These are phyloP conservation scores for Fraxinus pennsylvanica DNA, from an alignment of 257 asterid genomes.

Conservation along the genomic window DNA sequence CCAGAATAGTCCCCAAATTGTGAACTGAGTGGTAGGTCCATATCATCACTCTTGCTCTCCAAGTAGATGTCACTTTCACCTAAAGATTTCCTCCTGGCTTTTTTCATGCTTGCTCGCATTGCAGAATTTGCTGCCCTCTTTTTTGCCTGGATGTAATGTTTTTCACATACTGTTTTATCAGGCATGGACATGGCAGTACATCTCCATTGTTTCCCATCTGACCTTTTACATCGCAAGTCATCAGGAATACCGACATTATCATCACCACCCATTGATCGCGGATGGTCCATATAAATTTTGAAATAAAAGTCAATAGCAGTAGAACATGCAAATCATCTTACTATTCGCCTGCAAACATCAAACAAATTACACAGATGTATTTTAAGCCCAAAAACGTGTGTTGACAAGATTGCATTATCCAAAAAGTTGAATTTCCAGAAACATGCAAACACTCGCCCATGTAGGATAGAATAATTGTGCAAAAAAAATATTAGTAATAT, in stretches of 20 bases:
- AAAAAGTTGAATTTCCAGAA: not conserved
- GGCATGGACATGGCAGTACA: constrained; percentile 99
- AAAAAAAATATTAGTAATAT: not conserved
- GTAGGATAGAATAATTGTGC: not conserved
- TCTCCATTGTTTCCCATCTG: constrained; percentile 99
- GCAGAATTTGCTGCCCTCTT: constrained; percentile 99
- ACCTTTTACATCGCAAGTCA: constrained; percentile 98
- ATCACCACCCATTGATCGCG: constrained; percentile 69
- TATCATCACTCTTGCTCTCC: constrained; percentile 95
- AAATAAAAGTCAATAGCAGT: constrained; percentile 9
- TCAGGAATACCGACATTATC: constrained; percentile 85
- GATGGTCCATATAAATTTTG: constrained; percentile 54
- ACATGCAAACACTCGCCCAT: not conserved
- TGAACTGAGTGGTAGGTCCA: constrained; percentile 78
- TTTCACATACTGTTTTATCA: constrained; percentile 96
- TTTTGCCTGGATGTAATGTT: constrained; percentile 99
- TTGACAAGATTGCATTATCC: not conserved
- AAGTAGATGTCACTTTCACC: constrained; percentile 73
- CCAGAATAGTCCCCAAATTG: constrained; percentile 69
- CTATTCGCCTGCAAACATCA: constrained; percentile 36
- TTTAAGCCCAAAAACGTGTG: not conserved
- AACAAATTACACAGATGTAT: not conserved
- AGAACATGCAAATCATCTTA: constrained; percentile 22
- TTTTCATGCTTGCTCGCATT: constrained; percentile 88
- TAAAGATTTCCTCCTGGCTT: constrained; percentile 61